phyloP scores from a whole-genome alignment of 768 basidiomycete species.

The Tephrocybe sp. region DNA sequence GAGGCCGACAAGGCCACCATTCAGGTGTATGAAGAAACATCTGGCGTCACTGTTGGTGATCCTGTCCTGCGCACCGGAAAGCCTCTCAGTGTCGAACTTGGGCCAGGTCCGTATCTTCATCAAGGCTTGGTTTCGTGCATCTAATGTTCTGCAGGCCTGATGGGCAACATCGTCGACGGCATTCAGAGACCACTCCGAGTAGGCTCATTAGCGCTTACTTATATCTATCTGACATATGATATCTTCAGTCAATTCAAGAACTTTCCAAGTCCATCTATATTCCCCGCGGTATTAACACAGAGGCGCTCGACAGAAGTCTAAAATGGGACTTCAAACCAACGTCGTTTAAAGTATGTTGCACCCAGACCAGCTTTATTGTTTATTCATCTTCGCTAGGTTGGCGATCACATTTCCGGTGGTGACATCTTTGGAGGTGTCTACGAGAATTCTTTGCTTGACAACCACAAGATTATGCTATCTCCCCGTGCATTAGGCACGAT shows the following conservation, averaged over 20 bases:
- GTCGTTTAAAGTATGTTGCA: conserved; percentile 61
- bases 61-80: conserved; percentile 97
- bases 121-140: background rate
- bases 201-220: conserved; percentile 26
- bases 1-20: conserved; percentile 98
- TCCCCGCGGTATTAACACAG: conserved; percentile 97
- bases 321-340: conserved; percentile 95
- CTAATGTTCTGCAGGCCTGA: conserved; percentile 62
- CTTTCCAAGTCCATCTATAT: conserved; percentile 99
- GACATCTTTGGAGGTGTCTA: conserved; percentile 95
- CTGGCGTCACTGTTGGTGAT: conserved; percentile 98
- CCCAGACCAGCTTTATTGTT: background rate
- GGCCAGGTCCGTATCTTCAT: conserved; percentile 68
- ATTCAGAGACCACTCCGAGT: conserved; percentile 92
- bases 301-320: conserved; percentile 83
- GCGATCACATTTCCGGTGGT: conserved; percentile 96
- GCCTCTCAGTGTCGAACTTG: conserved; percentile 95
- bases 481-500: conserved; percentile 95
- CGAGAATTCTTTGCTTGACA: conserved; percentile 95
- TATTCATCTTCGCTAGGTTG: conserved; percentile 53
- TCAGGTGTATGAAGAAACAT: conserved; percentile 99
- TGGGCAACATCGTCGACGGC: conserved; percentile 99
- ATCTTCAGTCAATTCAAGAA: conserved; percentile 81
- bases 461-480: conserved; percentile 96
- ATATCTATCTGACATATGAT: conserved; percentile 11